Evolutionary conservation across 1,284 basidiomycete genomes (phyloP), one percentile per base, ranked within the genome.

Genomic region (Caloboletus inedulis): DNA sequence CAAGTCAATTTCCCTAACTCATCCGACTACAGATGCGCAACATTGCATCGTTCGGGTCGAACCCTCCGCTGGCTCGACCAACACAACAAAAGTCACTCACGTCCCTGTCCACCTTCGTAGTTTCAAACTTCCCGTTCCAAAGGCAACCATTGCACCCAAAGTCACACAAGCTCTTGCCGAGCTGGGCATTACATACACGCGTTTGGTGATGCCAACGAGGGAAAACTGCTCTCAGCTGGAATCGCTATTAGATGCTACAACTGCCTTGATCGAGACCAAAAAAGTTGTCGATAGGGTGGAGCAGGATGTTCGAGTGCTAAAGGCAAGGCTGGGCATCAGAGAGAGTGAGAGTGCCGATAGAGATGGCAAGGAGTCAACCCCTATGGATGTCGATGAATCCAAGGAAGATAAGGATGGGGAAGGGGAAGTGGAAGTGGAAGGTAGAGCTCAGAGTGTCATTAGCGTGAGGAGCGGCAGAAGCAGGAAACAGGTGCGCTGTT

Each of bases 131-230:
- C 87, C 92, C 0, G 70, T 77, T 33, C 87, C 91, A 19, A 94
- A 91, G 68, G 74, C 84, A 3, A 79, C 83, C 40, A 77, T 87
- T n/a, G 80, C 82, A 3, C 82, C 81, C 53, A 81, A 89, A 74
- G 82, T 95, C 60, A 78, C 81, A 3, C 84, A 88, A 54, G 78
- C 86, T 14, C 77, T 97, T 21, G 70, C 77, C 16, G 91, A 96
- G 68, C 77, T 94, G 16, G 86, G 87, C 13, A 74, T 95, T 34
- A 80, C 78, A n/a, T 77, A 84, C 55, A 77, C 78, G 16, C 81
- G 88, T 13, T 78, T 97, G 47, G 88, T 95, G 58, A 96, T 97
- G 92, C 94, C 94, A 14, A 96, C 94, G 2, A 78, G 83, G 31
- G 82, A 85, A 27, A 96, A 92, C 59, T 76, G 87, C 48, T 76